Percentiles rank a stretch among this genome's conserved stretches.
phyloP scores from a whole-genome alignment of 1,139 yeast species.

The Ogataea hybrid region DNA sequence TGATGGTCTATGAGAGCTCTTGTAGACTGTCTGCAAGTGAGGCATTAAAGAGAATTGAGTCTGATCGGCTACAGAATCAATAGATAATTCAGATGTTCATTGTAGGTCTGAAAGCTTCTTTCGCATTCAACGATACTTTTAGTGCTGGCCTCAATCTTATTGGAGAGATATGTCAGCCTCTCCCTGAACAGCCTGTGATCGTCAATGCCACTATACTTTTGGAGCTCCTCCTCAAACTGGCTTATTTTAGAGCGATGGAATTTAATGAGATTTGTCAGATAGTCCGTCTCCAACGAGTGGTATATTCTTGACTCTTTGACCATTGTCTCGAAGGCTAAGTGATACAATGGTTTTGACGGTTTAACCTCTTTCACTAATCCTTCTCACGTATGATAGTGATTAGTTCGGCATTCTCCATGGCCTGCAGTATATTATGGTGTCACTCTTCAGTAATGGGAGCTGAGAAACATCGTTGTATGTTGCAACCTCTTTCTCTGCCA shows the following conservation, averaged over 20 bases:
- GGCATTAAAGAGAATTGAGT: constrained; percentile 7
- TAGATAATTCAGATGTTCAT: background rate
- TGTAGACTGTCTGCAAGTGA: constrained; percentile 35
- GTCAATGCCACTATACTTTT: constrained; percentile 46
- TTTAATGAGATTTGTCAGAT: constrained; percentile 51
- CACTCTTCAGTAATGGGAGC: constrained; percentile 63
- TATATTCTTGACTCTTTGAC: constrained; percentile 55
- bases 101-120: constrained; percentile 18
- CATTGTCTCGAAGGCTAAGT: constrained; percentile 74
- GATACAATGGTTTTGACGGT: constrained; percentile 83
- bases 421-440: constrained; percentile 57
- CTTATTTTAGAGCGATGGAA: constrained; percentile 64
- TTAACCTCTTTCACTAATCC: constrained; percentile 67
- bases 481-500: constrained; percentile 49
- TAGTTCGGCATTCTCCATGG: constrained; percentile 78
- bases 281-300: constrained; percentile 63
- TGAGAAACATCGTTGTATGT: constrained; percentile 52
- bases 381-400: constrained; percentile 63
- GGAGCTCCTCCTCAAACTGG: constrained; percentile 68
- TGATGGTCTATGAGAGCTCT: constrained; percentile 41
- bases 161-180: constrained; percentile 63
- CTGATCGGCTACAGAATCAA: no score
- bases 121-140: constrained; percentile 33
- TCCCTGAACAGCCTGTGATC: constrained; percentile 49
- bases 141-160: constrained; percentile 60